Evolutionary conservation across 2,329 filamentous ascomycete species (phyloP), one percentile per base, ranked within the genome.

Genomic region (Neonectria hederae): DNA sequence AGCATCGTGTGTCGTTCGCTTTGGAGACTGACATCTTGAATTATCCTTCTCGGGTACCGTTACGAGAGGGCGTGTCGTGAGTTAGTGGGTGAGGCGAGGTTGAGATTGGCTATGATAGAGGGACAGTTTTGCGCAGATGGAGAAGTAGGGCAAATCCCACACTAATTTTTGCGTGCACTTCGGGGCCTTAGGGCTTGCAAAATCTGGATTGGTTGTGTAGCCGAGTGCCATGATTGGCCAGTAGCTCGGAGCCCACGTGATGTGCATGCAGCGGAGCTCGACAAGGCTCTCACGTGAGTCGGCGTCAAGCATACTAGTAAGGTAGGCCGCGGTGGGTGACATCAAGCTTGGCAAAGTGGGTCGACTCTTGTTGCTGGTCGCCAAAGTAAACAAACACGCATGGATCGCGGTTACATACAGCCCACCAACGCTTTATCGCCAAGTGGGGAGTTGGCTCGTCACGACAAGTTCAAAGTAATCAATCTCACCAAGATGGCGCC

Each of bases 11-110:
- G 52, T 38, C 59, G 59, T 53, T 62, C 53, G 55, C 43, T 43
- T 62, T 56, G 66, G 54, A 45, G 62, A 79, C 79, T 80, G 76
- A 81, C 79, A 81, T 81, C 74, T 81, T 81, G 78, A 79, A 78
- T 77, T 72, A 78, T 80, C 78, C 77, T 80, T 75, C 76, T 79
- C 76, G 74, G 72, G 71, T 78, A 76, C 77, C 78, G 78, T 77
- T 72, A 69, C 76, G 75, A 75, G 74, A 76, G 72, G 78, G 75
- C 78, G 76, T 78, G 73, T 79, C 77, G 76, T 77, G 74, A 42
- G 72, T 76, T 69, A 74, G 75, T 78, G 74, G 76, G 70, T 76
- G 71, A 75, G 74, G 69, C 74, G 72, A 72, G 67, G 75, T 75
- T 76, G 69, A 74, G 69, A 68, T 68, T 71, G 70, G 70, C 67